phyloP scores from a whole-genome alignment of 768 basidiomycete genomes.

The Hygrocybe coccinea region DNA sequence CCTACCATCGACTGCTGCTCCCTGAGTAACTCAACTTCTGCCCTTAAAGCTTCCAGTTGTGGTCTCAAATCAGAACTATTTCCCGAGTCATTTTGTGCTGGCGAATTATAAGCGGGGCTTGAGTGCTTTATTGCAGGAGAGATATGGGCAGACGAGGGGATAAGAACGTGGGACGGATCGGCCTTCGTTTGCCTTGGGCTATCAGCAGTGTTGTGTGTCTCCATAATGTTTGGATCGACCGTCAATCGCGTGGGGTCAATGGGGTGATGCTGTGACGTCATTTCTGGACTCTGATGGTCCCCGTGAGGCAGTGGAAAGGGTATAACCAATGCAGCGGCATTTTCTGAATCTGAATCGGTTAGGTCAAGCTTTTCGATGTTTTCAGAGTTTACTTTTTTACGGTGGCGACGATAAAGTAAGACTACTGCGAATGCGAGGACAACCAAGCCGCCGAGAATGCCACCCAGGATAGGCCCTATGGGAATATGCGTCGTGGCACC shows the following conservation, averaged over 20 bases:
- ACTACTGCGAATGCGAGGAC: background rate
- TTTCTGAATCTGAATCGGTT: background rate
- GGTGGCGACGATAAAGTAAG: background rate
- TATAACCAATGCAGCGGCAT: background rate
- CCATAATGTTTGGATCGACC: no score
- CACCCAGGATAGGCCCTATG: background rate
- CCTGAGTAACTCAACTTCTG: background rate
- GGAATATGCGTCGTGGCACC: background rate
- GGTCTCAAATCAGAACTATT: background rate
- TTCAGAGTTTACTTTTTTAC: background rate
- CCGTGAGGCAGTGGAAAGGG: background rate
- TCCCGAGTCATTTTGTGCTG: background rate
- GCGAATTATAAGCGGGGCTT: background rate
- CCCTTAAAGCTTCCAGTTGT: background rate
- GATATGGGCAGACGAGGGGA: background rate
- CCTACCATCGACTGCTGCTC: background rate
- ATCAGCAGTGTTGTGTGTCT: no score
- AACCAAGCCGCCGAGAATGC: background rate
- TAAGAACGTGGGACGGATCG: no score
- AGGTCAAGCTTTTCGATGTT: background rate
- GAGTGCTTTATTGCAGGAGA: background rate
- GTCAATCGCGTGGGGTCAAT: no score
- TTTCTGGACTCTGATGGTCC: background rate
- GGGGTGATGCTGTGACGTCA: background rate
- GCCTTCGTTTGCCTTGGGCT: no score